Evolutionary conservation across 2,329 filamentous ascomycete genomes (phyloP).

Genomic region (Massarina eburnea): DNA sequence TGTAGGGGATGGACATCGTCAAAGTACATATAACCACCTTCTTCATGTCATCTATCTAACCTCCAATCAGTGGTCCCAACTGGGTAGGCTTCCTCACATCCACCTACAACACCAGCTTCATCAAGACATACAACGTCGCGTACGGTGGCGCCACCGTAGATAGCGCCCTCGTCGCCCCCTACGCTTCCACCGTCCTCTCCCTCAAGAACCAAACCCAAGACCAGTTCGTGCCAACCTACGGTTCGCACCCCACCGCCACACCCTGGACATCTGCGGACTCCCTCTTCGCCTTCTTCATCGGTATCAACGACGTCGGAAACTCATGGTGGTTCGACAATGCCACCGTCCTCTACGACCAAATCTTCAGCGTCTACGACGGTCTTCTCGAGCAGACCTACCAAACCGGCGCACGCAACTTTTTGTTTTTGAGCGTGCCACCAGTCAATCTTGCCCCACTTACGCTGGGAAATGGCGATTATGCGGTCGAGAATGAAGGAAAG

Average conservation of each 20-base stretch:
- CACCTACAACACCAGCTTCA: constrained; percentile 42
- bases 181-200: constrained; percentile 51
- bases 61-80: constrained; percentile 51
- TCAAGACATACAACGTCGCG: constrained; percentile 57
- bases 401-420: constrained; percentile 52
- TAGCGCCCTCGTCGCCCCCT: constrained; percentile 50
- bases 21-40: constrained; percentile 10
- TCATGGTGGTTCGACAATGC: constrained; percentile 47
- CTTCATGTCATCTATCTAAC: constrained; percentile 2
- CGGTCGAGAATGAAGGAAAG: constrained; percentile 37
- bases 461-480: constrained; percentile 40
- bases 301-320: constrained; percentile 60
- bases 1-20: constrained; percentile 36
- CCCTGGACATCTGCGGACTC: constrained; percentile 50
- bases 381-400: constrained; percentile 47
- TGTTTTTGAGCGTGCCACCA: constrained; percentile 51
- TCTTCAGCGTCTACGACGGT: constrained; percentile 42
- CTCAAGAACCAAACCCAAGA: constrained; percentile 55
- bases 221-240: constrained; percentile 48
- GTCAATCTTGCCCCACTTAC: constrained; percentile 57
- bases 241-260: constrained; percentile 20
- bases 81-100: constrained; percentile 54
- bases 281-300: constrained; percentile 57
- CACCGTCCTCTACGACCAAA: constrained; percentile 31
- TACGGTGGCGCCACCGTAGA: constrained; percentile 51